Evolutionary conservation across 2,329 filamentous ascomycete genomes (phyloP), one percentile per base, ranked within the genome.

Genomic region (Penicillium sp.): DNA sequence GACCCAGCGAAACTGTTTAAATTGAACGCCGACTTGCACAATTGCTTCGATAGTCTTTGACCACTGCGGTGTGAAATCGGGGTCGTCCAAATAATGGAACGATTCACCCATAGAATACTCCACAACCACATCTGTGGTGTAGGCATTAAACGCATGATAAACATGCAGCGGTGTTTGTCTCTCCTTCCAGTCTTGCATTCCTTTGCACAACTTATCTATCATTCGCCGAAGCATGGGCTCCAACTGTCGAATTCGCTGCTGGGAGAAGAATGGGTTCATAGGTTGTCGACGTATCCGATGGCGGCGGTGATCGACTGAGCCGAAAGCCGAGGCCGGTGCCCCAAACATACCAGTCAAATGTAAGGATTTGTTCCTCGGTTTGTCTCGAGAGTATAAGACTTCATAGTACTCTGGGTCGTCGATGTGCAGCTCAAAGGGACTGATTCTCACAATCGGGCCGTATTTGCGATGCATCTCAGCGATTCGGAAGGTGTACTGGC

Each of bases 51-150:
- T 55, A 3, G 69, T 70, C 20, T 64, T 62, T 7, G 64, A 61
- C 70, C 70, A 73, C 29, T 66, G 60, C 5, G 69, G 68, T 16
- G 61, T 58, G 24, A 70, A 73, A 35, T 71, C 68, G 2, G 67
- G 61, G 8, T 63, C 61, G 26, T 72, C 69, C 9, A 74, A 62
- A 60, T 70, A 72, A 50, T 68, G 58, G 42, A 66, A 72, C 1
- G 61, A 62, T 14, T 62, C 51, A n/a, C 66, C 65, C 63, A 72
- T 66, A n/a, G 66, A 66, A 56, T 78, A 79, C 50, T 76, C 70
- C 57, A 76, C 77, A 59, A 81, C 77, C 43, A 79, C 72, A 32
- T 80, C 78, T 32, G 76, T 77, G 2, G 75, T 75, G 44, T 76
- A 68, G 20, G 75, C 76, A 22, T 71, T 74, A 48, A 75, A 77